Evolutionary conservation across 768 basidiomycete genomes (phyloP), one percentile per base, ranked within the genome.

Genomic region (Mycena capillaripes): DNA sequence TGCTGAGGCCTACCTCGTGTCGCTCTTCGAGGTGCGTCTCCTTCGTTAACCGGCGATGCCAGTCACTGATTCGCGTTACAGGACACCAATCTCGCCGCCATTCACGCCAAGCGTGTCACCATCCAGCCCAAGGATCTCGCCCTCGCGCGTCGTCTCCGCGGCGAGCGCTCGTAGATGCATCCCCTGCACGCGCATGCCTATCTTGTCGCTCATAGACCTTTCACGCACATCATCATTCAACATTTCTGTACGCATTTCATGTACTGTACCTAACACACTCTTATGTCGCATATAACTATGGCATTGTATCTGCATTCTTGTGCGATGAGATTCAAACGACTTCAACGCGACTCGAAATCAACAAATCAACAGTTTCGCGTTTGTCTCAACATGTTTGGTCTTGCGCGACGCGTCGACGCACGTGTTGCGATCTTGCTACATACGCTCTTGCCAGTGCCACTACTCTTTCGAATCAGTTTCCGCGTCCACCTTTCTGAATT

Each of bases 61-160:
- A 63, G 34, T n/a, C 32, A 6, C 55, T 67, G 19, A 50, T 29
- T 25, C 19, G 8, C 50, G 4, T 25, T 42, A 14, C 56, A 34
- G 62, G 78, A 79, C 75, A 92, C 91, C 46, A 93, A 94, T 75
- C 82, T 94, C 21, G 95, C 93, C 68, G 93, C 95, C 2, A 90
- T 96, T 67, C 95, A 96, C 75, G 95, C 94, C 10, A 95, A 94
- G 81, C 89, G 95, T 53, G 94, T 96, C 16, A 96, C 95, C 17
- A 92, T 96, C 77, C 94, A 95, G 92, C 91, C 92, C 66, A 88
- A 89, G 38, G 95, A 97, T 75, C 91, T 97, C 73, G 91, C 92
- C 72, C 87, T 97, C 58, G 95, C 95, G 9, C 85, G 94, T 46
- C 87, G 93, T 57, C 90, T 96, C 79, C 87, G 95, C 59, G 94